These are phyloP conservation scores for Verbena officinalis DNA, from an alignment of 257 asterid species.

Conservation along the genomic window DNA sequence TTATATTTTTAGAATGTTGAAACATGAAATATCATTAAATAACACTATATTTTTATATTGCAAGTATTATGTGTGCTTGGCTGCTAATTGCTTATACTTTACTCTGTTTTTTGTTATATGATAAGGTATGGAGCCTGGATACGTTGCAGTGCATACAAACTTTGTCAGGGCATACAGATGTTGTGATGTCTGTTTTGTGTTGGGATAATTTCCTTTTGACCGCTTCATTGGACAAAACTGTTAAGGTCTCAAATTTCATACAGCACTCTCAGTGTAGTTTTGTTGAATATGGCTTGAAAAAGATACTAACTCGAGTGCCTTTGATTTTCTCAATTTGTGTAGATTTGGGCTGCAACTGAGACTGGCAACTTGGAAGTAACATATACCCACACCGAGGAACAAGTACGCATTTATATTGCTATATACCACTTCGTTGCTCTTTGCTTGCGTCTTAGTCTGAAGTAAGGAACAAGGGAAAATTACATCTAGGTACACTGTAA, in stretches of 20 bases:
- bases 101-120: conserved; percentile 22
- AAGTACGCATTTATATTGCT: conserved; percentile 50
- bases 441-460: neutral
- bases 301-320: conserved; percentile 2
- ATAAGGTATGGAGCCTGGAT: conserved; percentile 96
- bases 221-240: conserved; percentile 90
- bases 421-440: neutral
- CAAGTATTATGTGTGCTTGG: too few relatives aligned
- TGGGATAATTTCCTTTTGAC: conserved; percentile 98
- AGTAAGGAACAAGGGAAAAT: conserved; percentile 1
- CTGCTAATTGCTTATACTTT: neutral
- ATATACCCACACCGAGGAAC: conserved; percentile 84
- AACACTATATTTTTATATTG: too few relatives aligned
- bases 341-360: conserved; percentile 93
- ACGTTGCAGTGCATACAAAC: conserved; percentile 85
- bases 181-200: conserved; percentile 95
- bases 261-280: conserved; percentile 1
- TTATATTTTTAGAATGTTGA: too few relatives aligned
- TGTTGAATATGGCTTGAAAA: neutral
- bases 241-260: conserved; percentile 53
- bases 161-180: conserved; percentile 74
- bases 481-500: too few relatives aligned
- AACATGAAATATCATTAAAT: too few relatives aligned
- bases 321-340: conserved; percentile 22
- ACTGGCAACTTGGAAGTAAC: conserved; percentile 88